phyloP scores from a whole-genome alignment of 2,329 filamentous ascomycete species.

The Penicillium italicum region DNA sequence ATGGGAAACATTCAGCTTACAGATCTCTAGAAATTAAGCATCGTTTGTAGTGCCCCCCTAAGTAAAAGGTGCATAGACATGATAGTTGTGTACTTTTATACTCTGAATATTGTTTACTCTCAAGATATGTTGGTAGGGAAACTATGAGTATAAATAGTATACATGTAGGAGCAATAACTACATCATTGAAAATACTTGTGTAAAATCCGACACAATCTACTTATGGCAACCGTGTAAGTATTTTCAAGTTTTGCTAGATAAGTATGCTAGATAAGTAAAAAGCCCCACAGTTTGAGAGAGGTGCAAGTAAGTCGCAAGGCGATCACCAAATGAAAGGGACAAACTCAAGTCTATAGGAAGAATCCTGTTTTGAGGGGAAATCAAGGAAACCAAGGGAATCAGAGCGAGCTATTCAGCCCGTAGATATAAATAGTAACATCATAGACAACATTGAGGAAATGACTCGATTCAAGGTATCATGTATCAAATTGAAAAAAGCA shows the following conservation, averaged over 20 bases:
- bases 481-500: slow-evolving; percentile 10
- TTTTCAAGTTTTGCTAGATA: neutral
- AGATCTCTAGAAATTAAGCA: neutral
- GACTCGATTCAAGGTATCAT: slow-evolving; percentile 12
- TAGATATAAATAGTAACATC: neutral
- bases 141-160: neutral
- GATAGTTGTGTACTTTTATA: neutral
- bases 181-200: neutral
- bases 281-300: neutral
- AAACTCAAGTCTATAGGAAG: neutral
- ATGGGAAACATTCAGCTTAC: neutral
- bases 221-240: neutral
- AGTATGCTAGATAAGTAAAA: neutral
- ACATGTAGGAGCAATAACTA: neutral
- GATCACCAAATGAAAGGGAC: neutral
- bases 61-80: rapidly evolving
- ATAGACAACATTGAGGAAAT: neutral
- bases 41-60: too few species aligned
- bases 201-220: neutral
- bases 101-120: neutral
- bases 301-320: neutral
- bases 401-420: neutral
- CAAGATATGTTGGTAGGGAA: neutral
- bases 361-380: too few species aligned
- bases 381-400: neutral